phyloP scores from a whole-genome alignment of 2,329 filamentous ascomycete species.

The Coniochaeta sp. region DNA sequence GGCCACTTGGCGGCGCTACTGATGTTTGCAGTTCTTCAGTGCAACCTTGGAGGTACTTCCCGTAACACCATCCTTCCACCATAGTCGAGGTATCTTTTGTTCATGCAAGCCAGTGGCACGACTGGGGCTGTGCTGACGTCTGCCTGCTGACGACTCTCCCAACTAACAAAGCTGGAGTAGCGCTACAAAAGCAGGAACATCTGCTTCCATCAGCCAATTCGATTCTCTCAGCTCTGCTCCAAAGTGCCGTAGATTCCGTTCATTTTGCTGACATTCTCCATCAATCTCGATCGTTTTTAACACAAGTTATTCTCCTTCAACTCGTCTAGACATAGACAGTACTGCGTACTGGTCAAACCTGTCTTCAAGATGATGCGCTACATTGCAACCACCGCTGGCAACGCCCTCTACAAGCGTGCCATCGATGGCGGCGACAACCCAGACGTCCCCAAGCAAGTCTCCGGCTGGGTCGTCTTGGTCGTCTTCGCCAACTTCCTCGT shows the following conservation, averaged over 20 bases:
- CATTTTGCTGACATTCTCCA: background rate
- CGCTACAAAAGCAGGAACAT: background rate
- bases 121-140: constrained; percentile 3
- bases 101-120: constrained; percentile 2
- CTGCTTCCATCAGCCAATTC: background rate
- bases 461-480: constrained; percentile 9
- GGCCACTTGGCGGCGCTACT: background rate
- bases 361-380: background rate
- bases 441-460: constrained; percentile 17
- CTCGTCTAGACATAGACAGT: background rate
- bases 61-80: too few relatives aligned
- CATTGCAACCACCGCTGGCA: background rate
- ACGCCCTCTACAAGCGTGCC: constrained; percentile 24
- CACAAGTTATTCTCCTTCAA: background rate
- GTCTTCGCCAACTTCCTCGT: constrained; percentile 4
- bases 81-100: too few relatives aligned
- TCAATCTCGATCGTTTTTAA: background rate
- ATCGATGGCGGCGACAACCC: constrained; percentile 18
- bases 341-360: too few relatives aligned
- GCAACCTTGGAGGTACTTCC: too few relatives aligned
- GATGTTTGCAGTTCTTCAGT: too few relatives aligned
- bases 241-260: background rate
- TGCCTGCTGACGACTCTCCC: background rate
- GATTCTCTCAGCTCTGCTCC: background rate
- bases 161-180: background rate